Conservation (phyloP, 331 rosid genomes). For the Telfairia occidentalis region DNA sequence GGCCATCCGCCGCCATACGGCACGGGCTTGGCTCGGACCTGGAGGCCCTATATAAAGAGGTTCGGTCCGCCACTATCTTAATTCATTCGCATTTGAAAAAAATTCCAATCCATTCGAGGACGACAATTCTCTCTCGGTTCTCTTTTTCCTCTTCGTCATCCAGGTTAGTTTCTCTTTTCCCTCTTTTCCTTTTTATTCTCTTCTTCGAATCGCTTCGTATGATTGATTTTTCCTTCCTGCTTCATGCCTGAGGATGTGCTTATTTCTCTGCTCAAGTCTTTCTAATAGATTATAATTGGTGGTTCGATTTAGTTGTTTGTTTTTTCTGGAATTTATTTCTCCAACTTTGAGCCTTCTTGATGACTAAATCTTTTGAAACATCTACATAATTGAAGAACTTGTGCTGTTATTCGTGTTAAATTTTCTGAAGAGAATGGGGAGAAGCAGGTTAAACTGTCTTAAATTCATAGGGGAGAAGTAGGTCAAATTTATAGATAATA, state of each 20-base stretch:
- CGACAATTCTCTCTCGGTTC: not conserved
- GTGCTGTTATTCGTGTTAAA: not conserved
- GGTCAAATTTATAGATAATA: not conserved
- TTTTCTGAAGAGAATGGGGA: not conserved
- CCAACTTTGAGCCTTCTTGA: not conserved
- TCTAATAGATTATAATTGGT: not conserved
- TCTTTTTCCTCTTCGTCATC: not conserved
- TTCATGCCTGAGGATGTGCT: not conserved
- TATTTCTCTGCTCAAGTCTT: not conserved
- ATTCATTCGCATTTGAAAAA: not conserved
- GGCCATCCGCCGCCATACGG: conserved; percentile 10
- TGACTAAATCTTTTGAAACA: not conserved
- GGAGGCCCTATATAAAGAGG: not conserved
- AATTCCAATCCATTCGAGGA: not conserved
- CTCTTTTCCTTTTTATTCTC: no score
- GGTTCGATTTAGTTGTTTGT: not conserved
- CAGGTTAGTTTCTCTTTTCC: not conserved
- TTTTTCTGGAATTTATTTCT: not conserved
- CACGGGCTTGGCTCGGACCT: not conserved
- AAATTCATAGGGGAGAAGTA: not conserved
- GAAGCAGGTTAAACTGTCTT: not conserved
- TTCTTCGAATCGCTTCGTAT: not conserved
- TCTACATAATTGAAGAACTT: not conserved
- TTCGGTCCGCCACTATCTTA: not conserved
- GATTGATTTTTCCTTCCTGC: not conserved